phyloP scores from a whole-genome alignment of 208 protist genomes.

The Trypanosoma scelopori region DNA sequence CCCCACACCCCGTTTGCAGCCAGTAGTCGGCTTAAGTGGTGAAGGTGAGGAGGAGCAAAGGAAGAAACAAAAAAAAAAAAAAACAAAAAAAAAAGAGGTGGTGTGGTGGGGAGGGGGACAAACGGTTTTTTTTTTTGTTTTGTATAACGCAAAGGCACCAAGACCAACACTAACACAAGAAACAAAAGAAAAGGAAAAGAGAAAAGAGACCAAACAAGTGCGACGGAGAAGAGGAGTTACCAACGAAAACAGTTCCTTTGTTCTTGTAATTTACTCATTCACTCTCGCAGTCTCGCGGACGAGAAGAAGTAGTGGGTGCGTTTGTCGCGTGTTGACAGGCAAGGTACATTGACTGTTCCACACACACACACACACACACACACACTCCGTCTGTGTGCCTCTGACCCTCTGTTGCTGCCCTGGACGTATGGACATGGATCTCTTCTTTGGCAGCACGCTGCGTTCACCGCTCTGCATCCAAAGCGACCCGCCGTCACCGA shows the following conservation, averaged over 20 bases:
- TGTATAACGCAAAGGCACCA: constrained; percentile 6
- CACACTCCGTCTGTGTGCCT: background rate
- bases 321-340: too few species aligned
- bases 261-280: background rate
- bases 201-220: background rate
- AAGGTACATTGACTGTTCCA: background rate
- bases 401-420: background rate
- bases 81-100: constrained; percentile 5
- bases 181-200: constrained; percentile 17
- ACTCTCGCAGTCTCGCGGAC: background rate
- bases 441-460: constrained; percentile 15
- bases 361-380: too few species aligned
- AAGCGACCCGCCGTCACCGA: constrained; percentile 19
- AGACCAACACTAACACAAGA: too few species aligned
- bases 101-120: constrained; percentile 2
- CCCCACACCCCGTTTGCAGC: background rate
- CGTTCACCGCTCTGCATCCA: constrained; percentile 10
- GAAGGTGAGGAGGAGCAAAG: background rate
- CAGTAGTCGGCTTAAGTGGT: too few species aligned
- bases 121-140: constrained; percentile 4
- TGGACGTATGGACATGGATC: constrained; percentile 10
- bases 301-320: too few species aligned
- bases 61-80: constrained; percentile 7
- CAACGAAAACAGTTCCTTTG: too few species aligned
- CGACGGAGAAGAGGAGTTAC: background rate